Percentiles rank a stretch among this genome's conserved stretches.
phyloP scores from a whole-genome alignment of 1,284 basidiomycete genomes.

The Apiotrichum porosum region DNA sequence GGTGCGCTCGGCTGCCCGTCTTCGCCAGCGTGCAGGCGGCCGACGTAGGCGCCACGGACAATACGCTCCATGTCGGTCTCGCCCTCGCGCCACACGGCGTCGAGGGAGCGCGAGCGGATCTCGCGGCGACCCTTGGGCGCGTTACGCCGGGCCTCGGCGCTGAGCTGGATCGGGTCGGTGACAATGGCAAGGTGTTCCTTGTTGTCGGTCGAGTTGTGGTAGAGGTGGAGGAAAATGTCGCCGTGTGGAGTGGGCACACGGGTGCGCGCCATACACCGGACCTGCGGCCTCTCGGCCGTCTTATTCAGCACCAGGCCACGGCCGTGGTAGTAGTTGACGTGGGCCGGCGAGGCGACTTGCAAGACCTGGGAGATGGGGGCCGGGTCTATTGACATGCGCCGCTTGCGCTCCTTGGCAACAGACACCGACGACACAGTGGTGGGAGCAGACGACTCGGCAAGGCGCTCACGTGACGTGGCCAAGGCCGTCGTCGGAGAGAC shows the following conservation, averaged over 20 bases:
- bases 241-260: slow-evolving; percentile 96
- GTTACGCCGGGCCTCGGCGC: slow-evolving; percentile 45
- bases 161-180: slow-evolving; percentile 76
- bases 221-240: slow-evolving; percentile 87
- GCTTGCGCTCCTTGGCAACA: slow-evolving; percentile 16
- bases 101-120: slow-evolving; percentile 78
- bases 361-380: slow-evolving; percentile 37
- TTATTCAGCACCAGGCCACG: slow-evolving; percentile 10
- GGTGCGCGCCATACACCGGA: slow-evolving; percentile 85
- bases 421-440: too few species aligned
- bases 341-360: slow-evolving; percentile 29
- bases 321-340: slow-evolving; percentile 14
- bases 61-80: slow-evolving; percentile 95
- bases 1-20: slow-evolving; percentile 32
- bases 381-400: slow-evolving; percentile 46
- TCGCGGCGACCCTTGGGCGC: slow-evolving; percentile 40
- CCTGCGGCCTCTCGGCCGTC: slow-evolving; percentile 21
- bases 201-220: slow-evolving; percentile 69
- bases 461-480: not conserved
- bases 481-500: not conserved
- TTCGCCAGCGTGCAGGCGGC: slow-evolving; percentile 56
- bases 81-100: slow-evolving; percentile 74
- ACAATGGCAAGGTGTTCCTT: slow-evolving; percentile 99
- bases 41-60: slow-evolving; percentile 88
- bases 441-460: not conserved